phyloP scores from a whole-genome alignment of 1,284 basidiomycete genomes.

The Tylopilus orsonianus region DNA sequence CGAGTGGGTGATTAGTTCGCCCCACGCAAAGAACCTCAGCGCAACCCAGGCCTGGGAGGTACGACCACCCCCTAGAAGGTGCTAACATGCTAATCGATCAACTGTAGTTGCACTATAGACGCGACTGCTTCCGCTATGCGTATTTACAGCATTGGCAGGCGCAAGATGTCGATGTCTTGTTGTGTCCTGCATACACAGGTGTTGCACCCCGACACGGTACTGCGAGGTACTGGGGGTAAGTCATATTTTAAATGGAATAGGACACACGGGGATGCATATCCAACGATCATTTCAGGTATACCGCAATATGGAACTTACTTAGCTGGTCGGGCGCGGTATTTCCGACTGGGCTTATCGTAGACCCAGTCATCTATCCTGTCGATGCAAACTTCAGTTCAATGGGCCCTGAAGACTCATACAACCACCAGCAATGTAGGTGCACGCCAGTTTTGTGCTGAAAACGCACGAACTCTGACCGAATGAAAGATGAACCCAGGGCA shows the following conservation, averaged over 20 bases:
- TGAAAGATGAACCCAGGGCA: conserved; percentile 22
- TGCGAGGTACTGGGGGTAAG: conserved; percentile 36
- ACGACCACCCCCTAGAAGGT: neutral
- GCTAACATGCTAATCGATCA: too few relatives aligned
- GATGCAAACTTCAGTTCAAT: conserved; percentile 6
- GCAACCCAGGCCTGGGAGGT: conserved; percentile 35
- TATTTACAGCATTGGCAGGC: conserved; percentile 32
- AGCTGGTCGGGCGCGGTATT: conserved; percentile 33
- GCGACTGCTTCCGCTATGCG: conserved; percentile 28
- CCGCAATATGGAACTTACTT: conserved; percentile 31
- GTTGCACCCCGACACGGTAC: conserved; percentile 31
- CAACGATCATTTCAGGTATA: conserved; percentile 14
- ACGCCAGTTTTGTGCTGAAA: neutral
- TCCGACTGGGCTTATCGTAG: conserved; percentile 29
- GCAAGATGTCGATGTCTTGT: conserved; percentile 32
- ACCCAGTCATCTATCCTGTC: conserved; percentile 21
- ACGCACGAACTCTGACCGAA: neutral
- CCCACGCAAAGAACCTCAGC: conserved; percentile 26
- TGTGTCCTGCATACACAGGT: conserved; percentile 30
- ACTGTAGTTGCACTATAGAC: conserved; percentile 29
- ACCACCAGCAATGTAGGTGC: conserved; percentile 20
- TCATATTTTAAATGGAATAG: neutral
- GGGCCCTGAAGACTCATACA: conserved; percentile 25
- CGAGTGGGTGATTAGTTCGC: conserved; percentile 32
- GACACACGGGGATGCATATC: neutral